Percentiles rank a stretch among this genome's conserved stretches.
Evolutionary conservation across 495 filamentous ascomycete genomes (phyloP).

Genomic region (Hapsidospora chrysogenum): DNA sequence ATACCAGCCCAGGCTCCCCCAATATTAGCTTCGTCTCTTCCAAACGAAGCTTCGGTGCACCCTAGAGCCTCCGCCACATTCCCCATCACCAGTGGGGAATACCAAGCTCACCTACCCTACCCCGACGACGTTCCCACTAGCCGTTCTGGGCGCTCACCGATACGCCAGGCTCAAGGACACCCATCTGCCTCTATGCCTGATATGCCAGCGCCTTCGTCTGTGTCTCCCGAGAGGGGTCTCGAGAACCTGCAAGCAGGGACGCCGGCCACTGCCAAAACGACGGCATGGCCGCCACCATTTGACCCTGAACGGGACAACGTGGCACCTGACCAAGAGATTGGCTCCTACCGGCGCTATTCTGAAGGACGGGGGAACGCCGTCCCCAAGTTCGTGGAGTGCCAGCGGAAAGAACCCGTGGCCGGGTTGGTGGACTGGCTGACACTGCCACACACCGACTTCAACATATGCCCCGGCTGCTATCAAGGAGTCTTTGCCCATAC

Average conservation of each 20-base stretch:
- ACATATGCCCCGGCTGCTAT: constrained; percentile 29
- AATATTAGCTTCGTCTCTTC: no score
- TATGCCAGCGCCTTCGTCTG: neutral
- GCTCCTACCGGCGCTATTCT: constrained; percentile 18
- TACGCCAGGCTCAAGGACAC: no score
- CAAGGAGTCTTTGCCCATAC: constrained; percentile 17
- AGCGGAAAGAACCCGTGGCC: constrained; percentile 12
- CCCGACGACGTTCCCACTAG: no score
- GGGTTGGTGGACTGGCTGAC: constrained; percentile 21
- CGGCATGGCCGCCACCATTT: constrained; percentile 14
- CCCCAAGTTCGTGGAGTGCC: constrained; percentile 19
- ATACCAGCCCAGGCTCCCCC: no score
- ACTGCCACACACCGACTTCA: constrained; percentile 22
- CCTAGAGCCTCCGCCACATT: neutral
- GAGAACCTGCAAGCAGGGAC: neutral
- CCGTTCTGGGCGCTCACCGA: no score
- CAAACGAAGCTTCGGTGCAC: neutral
- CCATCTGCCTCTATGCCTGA: neutral
- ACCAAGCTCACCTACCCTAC: no score
- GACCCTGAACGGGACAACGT: constrained; percentile 8
- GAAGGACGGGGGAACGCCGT: constrained; percentile 15
- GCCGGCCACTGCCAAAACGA: neutral
- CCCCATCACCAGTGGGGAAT: no score
- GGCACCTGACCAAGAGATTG: constrained; percentile 8
- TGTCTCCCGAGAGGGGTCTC: neutral